These are phyloP conservation scores for Piloderma croceum DNA, from an alignment of 768 basidiomycete genomes.

Conservation along the genomic window DNA sequence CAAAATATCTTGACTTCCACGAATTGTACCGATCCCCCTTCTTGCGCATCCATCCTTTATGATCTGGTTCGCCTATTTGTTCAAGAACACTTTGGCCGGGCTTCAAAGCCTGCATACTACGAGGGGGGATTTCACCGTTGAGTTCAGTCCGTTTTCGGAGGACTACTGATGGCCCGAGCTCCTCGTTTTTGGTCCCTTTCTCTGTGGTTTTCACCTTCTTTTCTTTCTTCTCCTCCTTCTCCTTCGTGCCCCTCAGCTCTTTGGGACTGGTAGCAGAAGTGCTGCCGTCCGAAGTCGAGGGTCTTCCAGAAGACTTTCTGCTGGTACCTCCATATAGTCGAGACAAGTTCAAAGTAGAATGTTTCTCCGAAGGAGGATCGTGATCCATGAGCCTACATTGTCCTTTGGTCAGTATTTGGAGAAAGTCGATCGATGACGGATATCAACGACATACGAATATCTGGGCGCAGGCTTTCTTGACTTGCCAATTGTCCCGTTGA, in stretches of 20 bases:
- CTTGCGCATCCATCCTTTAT: constrained; percentile 93
- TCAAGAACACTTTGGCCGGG: constrained; percentile 73
- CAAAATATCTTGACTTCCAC: constrained; percentile 90
- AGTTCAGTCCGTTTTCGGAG: constrained; percentile 53
- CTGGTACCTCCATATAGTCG: constrained; percentile 37
- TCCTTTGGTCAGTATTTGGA: too few relatives aligned
- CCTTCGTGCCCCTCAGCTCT: constrained; percentile 17
- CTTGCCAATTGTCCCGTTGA: constrained; percentile 57
- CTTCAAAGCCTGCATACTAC: constrained; percentile 29
- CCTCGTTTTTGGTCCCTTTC: too few relatives aligned
- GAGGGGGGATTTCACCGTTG: constrained; percentile 21
- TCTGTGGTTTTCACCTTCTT: constrained; percentile 11
- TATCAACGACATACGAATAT: too few relatives aligned
- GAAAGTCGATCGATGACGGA: too few relatives aligned
- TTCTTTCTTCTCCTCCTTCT: constrained; percentile 22
- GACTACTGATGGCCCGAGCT: constrained; percentile 32
- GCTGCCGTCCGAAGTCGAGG: constrained; percentile 36
- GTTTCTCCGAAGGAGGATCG: constrained; percentile 37
- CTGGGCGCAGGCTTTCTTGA: constrained; percentile 77
- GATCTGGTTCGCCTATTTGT: constrained; percentile 88
- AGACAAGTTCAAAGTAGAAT: constrained; percentile 43
- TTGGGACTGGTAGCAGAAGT: constrained; percentile 20
- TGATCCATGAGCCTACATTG: constrained; percentile 33
- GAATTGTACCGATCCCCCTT: constrained; percentile 87
- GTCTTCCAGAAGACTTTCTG: constrained; percentile 39